Base-by-base conservation (phyloP, 148 eudicot species). In the Rhododendron kiyosumense region DNA sequence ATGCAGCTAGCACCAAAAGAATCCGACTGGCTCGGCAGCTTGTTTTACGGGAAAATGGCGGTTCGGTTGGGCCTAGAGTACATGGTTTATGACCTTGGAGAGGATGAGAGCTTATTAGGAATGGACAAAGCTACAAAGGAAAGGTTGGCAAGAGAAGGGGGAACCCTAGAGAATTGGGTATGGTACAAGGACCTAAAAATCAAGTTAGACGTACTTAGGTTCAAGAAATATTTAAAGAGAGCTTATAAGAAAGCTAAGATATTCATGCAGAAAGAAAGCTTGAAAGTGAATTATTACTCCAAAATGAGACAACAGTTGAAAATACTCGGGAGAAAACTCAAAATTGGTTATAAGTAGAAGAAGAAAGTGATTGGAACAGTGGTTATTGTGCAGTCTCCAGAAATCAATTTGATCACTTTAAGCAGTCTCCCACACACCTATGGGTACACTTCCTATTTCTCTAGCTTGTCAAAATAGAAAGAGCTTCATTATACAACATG, bases 61-160 rank as follows among this genome's bases (percentile, higher is more conserved):
- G 12, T 79, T 79, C 82, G 82, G 14, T 79, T 79, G 7, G 82
- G 82, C 7, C 26, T 79, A 79, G 63, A 79, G 82, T 79, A 79
- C 36, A 48, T 79, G 30, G 36, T 48, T 79, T 79, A 79, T 26
- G 36, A 79, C 57, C 28, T 79, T 79, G 61, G 61, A 13, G 22
- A 28, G 63, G 22, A 49, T 49, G 82, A 79, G 61, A 79, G 36
- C 46, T 6, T 49, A 13, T 13, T 49, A 48, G 82, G 32, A 28
- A 46, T 48, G 36, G 82, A 79, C 38, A 49, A 79, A 13, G 17
- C 61, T 79, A 46, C 81, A 45, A 78, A 28, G 30, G 81, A 78
- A 43, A 28, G 54, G 81, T 78, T 78, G 57, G 52, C 28, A 78
- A 49, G 36, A 79, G 8, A 7, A 11, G 61, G 26, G 12, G 34